Percentiles rank a stretch among this genome's conserved stretches.
phyloP scores from a whole-genome alignment of 129 eudicot species.

The Flaveria sonorensis region DNA sequence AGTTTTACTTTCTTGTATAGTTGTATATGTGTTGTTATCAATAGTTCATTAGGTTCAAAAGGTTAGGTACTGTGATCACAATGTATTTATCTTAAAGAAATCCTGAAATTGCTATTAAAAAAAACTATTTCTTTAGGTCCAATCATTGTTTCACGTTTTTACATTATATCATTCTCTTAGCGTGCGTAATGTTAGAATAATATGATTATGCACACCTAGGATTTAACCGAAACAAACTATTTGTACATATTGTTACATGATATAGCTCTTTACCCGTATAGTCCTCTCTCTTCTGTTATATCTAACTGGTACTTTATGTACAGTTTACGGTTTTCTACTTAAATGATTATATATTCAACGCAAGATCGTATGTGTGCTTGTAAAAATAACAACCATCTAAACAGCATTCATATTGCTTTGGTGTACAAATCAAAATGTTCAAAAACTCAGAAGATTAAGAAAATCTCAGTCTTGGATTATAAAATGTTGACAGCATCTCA shows the following conservation, averaged over 20 bases:
- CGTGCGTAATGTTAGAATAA: no score
- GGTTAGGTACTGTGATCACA: not conserved
- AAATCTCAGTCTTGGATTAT: slow-evolving; percentile 7
- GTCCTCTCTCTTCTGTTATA: not conserved
- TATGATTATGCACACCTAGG: no score
- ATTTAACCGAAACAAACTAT: not conserved
- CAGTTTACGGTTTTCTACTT: not conserved
- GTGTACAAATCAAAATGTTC: not conserved
- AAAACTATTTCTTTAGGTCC: no score
- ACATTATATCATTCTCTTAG: no score
- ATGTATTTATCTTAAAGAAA: not conserved
- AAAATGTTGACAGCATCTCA: slow-evolving; percentile 5
- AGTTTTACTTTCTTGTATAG: not conserved
- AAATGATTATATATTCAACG: not conserved
- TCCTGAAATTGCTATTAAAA: no score
- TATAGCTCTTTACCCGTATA: not conserved
- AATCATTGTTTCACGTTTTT: no score
- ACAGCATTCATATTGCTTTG: not conserved
- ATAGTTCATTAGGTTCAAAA: not conserved
- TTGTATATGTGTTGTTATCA: no score
- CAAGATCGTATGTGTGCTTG: not conserved
- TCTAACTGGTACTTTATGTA: not conserved
- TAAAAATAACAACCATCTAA: not conserved
- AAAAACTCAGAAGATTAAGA: not conserved
- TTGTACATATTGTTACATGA: not conserved